Evolutionary conservation across 1,284 basidiomycete species (phyloP), one percentile per base, ranked within the genome.

Genomic region (Cryptococcus jaspeensis): DNA sequence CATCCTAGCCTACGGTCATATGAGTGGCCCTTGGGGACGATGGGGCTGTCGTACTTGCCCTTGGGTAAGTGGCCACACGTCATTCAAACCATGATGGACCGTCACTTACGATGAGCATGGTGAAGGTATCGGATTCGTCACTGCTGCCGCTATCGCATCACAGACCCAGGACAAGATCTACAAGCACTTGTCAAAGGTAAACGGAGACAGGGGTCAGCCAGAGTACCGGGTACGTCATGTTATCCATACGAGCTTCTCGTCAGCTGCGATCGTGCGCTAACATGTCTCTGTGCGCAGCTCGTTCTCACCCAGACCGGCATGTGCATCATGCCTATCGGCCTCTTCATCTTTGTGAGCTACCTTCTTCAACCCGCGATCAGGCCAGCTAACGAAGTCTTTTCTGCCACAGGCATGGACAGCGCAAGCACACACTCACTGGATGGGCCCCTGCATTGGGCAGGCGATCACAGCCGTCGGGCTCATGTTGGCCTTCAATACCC

Each of bases 291-390:
- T 32, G n/a, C 28, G 9, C 28, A 75, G 58, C 74, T 80, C 20
- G 75, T 79, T 13, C 66, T 78, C 23, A 76, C 76, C 37, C 73
- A 79, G 37, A 69, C 76, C 3, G 80, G 80, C 8, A 81, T 81
- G 79, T 55, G 75, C 48, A 63, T 80, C 50, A 78, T 80, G 55
- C 79, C 80, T 2, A 46, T 73, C 18, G 80, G 79, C 7, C 60
- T 81, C 2, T 58, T 80, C 48, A 65, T 76, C n/a, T 80, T 78
- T 45, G 70, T 68, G 20, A 50, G 66, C 41, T 15, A n/a, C 36
- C 43, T 46, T 20, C 18, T 23, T 37, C 36, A 22, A 23, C 20
- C 9, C n/a, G 18, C 5, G n/a, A 32, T 4, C 8, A 16, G 23
- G 15, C 36, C n/a, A n/a, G 13, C 23, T 46, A n/a, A 32, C 32